Evolutionary conservation across 495 filamentous ascomycete genomes (phyloP).

Genomic region (Ascodesmis nigricans): DNA sequence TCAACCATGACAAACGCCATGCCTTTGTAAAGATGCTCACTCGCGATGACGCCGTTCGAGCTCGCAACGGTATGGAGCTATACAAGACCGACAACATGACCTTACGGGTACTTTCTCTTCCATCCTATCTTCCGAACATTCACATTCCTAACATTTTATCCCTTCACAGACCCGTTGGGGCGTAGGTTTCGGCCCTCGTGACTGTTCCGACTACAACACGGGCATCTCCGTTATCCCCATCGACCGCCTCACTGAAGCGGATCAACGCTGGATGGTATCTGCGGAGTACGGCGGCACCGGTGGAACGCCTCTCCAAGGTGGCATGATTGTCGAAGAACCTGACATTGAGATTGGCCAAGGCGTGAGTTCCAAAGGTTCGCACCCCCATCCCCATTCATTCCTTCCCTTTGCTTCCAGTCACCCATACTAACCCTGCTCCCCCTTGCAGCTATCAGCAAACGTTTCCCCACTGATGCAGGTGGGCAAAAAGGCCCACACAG

Average conservation of each 20-base stretch:
- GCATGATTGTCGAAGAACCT: constrained; percentile 84
- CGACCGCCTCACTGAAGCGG: constrained; percentile 75
- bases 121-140: background rate
- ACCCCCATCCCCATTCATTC: too few species aligned
- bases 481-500: constrained; percentile 21
- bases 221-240: constrained; percentile 90
- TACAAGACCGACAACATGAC: constrained; percentile 48
- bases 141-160: constrained; percentile 18
- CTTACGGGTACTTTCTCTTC: constrained; percentile 37
- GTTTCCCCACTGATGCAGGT: constrained; percentile 21
- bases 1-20: constrained; percentile 90
- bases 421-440: constrained; percentile 7
- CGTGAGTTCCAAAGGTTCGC: constrained; percentile 61
- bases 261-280: constrained; percentile 90
- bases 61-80: constrained; percentile 81
- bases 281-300: constrained; percentile 87
- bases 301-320: constrained; percentile 52
- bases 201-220: constrained; percentile 86
- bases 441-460: constrained; percentile 20
- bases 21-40: constrained; percentile 97
- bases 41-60: constrained; percentile 58
- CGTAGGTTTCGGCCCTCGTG: constrained; percentile 88
- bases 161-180: constrained; percentile 71
- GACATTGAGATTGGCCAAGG: constrained; percentile 97
- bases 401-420: background rate